These are phyloP conservation scores for Pythium myriotylum DNA, from an alignment of 352 stramenopile species.

Conservation along the genomic window DNA sequence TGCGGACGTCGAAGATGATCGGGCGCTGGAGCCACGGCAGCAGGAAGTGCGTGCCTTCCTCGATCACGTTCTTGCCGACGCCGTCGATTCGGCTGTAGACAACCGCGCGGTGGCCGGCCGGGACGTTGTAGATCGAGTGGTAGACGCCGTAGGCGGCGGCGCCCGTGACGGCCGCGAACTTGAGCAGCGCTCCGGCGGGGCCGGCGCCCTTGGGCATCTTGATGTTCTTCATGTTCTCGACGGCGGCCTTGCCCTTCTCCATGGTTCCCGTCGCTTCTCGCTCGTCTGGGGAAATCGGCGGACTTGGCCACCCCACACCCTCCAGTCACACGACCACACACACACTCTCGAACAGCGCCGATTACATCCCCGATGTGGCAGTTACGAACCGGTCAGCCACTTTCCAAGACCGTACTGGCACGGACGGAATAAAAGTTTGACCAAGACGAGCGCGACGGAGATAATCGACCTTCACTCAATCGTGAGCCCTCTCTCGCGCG, in stretches of 20 bases:
- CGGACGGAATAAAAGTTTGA: slow-evolving; percentile 10
- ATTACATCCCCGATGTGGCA: slow-evolving; percentile 15
- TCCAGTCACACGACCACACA: slow-evolving; percentile 37
- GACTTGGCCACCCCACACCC: slow-evolving; percentile 9
- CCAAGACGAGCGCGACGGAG: background rate
- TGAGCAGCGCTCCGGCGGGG: slow-evolving; percentile 56
- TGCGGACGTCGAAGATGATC: slow-evolving; percentile 95
- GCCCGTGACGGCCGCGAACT: slow-evolving; percentile 65
- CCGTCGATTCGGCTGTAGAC: slow-evolving; percentile 91
- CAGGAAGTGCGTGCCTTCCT: slow-evolving; percentile 96
- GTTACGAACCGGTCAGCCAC: slow-evolving; percentile 13
- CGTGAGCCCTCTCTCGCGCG: background rate
- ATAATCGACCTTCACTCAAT: slow-evolving; percentile 13
- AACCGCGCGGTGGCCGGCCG: slow-evolving; percentile 86
- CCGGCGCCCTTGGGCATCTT: slow-evolving; percentile 79
- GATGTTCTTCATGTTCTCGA: slow-evolving; percentile 91
- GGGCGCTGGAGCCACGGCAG: slow-evolving; percentile 98
- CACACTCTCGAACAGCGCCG: slow-evolving; percentile 14
- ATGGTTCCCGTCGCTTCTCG: slow-evolving; percentile 19
- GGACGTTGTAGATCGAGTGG: slow-evolving; percentile 88
- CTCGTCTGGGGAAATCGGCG: slow-evolving; percentile 2
- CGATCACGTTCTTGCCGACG: slow-evolving; percentile 74
- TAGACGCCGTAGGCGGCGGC: slow-evolving; percentile 77
- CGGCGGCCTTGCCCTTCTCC: slow-evolving; percentile 34
- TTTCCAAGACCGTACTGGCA: slow-evolving; percentile 2